These are phyloP conservation scores for Medicago truncatula DNA, from an alignment of 306 rosid genomes.

Conservation along the genomic window DNA sequence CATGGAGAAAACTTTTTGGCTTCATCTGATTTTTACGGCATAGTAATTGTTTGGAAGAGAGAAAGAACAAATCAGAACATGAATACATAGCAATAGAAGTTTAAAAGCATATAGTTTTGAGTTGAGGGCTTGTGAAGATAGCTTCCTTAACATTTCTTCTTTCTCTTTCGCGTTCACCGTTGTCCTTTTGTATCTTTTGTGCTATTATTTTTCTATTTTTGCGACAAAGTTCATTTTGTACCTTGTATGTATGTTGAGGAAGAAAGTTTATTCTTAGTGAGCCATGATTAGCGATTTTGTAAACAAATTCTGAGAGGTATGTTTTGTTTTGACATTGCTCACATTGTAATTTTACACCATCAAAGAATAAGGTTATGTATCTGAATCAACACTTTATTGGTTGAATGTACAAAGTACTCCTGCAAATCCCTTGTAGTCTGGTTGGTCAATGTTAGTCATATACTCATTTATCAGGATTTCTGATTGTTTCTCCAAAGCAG, in stretches of 20 bases:
- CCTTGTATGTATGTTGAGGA: conserved; percentile 24
- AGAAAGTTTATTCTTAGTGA: conserved; percentile 39
- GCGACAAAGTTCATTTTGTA: conserved; percentile 18
- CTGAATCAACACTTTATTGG: neutral
- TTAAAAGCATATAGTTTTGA: conserved; percentile 28
- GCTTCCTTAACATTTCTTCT: conserved; percentile 35
- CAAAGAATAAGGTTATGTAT: conserved; percentile 32
- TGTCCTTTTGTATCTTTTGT: conserved; percentile 42
- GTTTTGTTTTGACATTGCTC: conserved; percentile 21
- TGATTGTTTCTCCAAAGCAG: neutral
- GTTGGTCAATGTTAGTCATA: neutral
- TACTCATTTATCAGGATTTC: neutral
- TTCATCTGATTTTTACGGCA: conserved; percentile 87
- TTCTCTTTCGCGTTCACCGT: neutral
- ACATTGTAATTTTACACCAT: conserved; percentile 23
- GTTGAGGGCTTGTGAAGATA: conserved; percentile 36
- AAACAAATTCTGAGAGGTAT: conserved; percentile 19
- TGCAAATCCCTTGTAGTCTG: conserved; percentile 2
- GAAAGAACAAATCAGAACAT: conserved; percentile 62
- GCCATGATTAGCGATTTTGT: conserved; percentile 26
- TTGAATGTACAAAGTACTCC: neutral
- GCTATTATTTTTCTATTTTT: conserved; percentile 29
- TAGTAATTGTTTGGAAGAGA: conserved; percentile 97
- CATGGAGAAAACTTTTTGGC: conserved; percentile 94
- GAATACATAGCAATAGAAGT: conserved; percentile 33